phyloP scores from a whole-genome alignment of 257 asterid genomes.

The Craterostigma plantagineum region DNA sequence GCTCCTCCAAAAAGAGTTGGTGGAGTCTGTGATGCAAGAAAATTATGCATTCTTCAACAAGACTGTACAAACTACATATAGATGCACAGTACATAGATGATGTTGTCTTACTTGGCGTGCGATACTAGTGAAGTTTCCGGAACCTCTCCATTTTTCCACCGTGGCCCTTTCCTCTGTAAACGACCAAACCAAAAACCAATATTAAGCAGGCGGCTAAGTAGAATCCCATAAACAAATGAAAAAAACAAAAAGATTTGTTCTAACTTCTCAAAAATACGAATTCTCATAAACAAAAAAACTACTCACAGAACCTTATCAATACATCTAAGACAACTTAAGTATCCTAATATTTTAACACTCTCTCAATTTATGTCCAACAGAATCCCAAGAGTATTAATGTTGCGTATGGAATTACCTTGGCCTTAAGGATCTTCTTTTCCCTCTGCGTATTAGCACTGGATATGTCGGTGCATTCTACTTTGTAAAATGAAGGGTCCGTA shows the following conservation, averaged over 20 bases:
- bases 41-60: not conserved
- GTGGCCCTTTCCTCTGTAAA: slow-evolving; percentile 60
- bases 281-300: no score
- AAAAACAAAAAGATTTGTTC: slow-evolving; percentile 1
- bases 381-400: not conserved
- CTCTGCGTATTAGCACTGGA: slow-evolving; percentile 29
- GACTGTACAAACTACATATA: not conserved
- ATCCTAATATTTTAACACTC: no score
- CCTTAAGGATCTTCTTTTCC: slow-evolving; percentile 69
- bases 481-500: slow-evolving; percentile 86
- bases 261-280: no score
- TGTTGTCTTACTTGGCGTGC: slow-evolving; percentile 62
- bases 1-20: slow-evolving; percentile 72
- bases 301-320: no score
- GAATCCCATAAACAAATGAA: not conserved
- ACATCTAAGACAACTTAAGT: no score
- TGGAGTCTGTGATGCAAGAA: slow-evolving; percentile 48
- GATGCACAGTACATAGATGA: slow-evolving; percentile 5
- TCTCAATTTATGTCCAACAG: no score
- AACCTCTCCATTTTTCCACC: slow-evolving; percentile 54
- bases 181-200: not conserved
- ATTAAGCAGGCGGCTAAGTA: not conserved
- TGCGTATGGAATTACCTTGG: slow-evolving; percentile 36
- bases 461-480: slow-evolving; percentile 33
- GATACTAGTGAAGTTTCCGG: slow-evolving; percentile 47